Evolutionary conservation across 768 basidiomycete genomes (phyloP), one percentile per base, ranked within the genome.

Genomic region (Tulasnella sp.): DNA sequence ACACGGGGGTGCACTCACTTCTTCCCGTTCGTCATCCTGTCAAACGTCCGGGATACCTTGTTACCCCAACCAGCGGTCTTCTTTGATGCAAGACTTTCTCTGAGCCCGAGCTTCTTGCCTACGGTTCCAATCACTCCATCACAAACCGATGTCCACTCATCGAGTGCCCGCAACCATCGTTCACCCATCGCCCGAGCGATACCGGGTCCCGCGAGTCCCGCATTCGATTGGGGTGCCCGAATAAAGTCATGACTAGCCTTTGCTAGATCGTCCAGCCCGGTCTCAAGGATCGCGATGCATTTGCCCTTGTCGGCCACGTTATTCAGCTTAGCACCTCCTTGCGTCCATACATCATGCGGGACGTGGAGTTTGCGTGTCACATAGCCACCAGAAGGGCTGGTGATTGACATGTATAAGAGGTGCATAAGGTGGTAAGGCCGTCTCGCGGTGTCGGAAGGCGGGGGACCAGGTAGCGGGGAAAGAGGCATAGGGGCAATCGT

Each of bases 361-460:
- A 94, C 85, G 68, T 91, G 90, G 62, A 94, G 69, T 43, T 84
- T 78, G 43, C 82, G 83, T 14, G 88, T 91, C 56, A 94, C 73
- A 67, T 92, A 93, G 31, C 87, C 89, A n/a, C 91, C 91, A 3
- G 84, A 80, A 59, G 76, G 74, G 35, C 80, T 81, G 35, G 74
- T 77, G 80, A 93, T 93, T 25, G 89, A 89, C 50, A 73, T 78
- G 59, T 81, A 75, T 35, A 94, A 72, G 21, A 88, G 76, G 59
- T 74, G 73, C 89, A 94, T 92, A 77, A 94, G 77, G 67, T 91
- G 84, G 66, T 92, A 94, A 8, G 91, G 91, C 64, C 90, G 84
- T 40, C 86, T 76, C 48, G 87, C 72, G 21, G 83, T 74, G 63
- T 90, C 86, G 4, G 73, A 70, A 5, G 88, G 89, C 21, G 85